Evolutionary conservation across 805 yeast species (phyloP).

Genomic region (Myxozyma vanderwaltii): DNA sequence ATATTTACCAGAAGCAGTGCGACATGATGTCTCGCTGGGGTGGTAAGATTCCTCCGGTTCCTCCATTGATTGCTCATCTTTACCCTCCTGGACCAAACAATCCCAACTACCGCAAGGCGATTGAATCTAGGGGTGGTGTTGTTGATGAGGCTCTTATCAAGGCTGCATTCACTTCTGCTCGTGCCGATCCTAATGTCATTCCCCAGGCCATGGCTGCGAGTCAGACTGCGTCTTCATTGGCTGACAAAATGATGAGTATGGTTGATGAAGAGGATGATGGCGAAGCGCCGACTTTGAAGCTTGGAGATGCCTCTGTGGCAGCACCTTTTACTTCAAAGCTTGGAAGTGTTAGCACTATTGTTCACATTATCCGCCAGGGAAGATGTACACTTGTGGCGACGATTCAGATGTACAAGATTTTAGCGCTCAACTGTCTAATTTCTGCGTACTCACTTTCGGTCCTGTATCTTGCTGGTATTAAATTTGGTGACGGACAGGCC

Average conservation of each 20-base stretch:
- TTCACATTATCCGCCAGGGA: slow-evolving; percentile 94
- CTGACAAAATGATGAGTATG: slow-evolving; percentile 65
- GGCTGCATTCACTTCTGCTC: slow-evolving; percentile 43
- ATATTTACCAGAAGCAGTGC: slow-evolving; percentile 81
- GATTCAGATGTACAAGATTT: slow-evolving; percentile 97
- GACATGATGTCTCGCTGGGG: slow-evolving; percentile 79
- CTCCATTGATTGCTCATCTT: slow-evolving; percentile 84
- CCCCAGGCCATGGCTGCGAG: slow-evolving; percentile 33
- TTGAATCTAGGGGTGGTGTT: slow-evolving; percentile 79
- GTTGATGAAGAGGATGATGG: slow-evolving; percentile 60
- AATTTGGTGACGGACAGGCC: slow-evolving; percentile 98
- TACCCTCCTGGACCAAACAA: slow-evolving; percentile 95
- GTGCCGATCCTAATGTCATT: slow-evolving; percentile 4
- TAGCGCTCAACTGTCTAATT: slow-evolving; percentile 94
- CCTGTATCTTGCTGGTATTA: slow-evolving; percentile 93
- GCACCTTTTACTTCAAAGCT: slow-evolving; percentile 97
- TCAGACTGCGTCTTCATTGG: slow-evolving; percentile 51
- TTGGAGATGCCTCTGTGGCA: slow-evolving; percentile 98
- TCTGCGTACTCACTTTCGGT: slow-evolving; percentile 95
- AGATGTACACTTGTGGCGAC: slow-evolving; percentile 97
- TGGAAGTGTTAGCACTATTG: slow-evolving; percentile 87
- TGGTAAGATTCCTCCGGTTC: slow-evolving; percentile 69
- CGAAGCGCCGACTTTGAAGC: slow-evolving; percentile 89
- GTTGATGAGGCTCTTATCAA: slow-evolving; percentile 63
- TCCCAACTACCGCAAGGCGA: slow-evolving; percentile 82